These are phyloP conservation scores for Marchantia polymorpha DNA, from an alignment of 225 moss, liverwort and hornwort genomes.

Conservation along the genomic window DNA sequence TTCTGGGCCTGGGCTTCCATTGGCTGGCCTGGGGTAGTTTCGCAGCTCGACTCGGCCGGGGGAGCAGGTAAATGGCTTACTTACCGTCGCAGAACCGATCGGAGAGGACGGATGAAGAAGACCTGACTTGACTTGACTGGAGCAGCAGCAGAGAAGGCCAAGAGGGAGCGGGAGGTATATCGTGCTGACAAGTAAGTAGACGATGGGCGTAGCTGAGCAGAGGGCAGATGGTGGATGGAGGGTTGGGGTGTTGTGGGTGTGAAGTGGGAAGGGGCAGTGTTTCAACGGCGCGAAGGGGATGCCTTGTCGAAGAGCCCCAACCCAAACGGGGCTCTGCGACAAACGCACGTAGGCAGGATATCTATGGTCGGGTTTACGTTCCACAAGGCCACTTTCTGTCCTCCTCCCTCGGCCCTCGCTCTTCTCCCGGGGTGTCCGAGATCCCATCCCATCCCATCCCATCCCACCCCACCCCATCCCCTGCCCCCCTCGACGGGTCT, in stretches of 20 bases:
- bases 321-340: neutral
- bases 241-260: no score
- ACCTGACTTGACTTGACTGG: neutral
- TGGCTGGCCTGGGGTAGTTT: neutral
- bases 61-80: neutral
- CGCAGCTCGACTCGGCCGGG: neutral
- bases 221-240: neutral
- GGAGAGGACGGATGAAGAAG: neutral
- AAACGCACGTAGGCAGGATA: conserved; percentile 3
- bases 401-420: neutral
- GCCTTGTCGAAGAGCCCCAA: neutral
- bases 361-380: neutral
- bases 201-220: neutral
- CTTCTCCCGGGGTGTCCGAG: neutral
- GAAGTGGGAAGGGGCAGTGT: neutral
- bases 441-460: neutral
- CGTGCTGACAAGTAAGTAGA: no score
- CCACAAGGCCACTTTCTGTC: neutral
- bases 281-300: neutral
- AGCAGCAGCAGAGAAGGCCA: neutral
- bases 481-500: neutral
- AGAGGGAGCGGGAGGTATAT: neutral
- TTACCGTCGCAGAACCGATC: neutral
- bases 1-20: neutral
- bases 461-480: no score